phyloP scores from a whole-genome alignment of 768 basidiomycete species.

The Hypsizygus marmoreus region DNA sequence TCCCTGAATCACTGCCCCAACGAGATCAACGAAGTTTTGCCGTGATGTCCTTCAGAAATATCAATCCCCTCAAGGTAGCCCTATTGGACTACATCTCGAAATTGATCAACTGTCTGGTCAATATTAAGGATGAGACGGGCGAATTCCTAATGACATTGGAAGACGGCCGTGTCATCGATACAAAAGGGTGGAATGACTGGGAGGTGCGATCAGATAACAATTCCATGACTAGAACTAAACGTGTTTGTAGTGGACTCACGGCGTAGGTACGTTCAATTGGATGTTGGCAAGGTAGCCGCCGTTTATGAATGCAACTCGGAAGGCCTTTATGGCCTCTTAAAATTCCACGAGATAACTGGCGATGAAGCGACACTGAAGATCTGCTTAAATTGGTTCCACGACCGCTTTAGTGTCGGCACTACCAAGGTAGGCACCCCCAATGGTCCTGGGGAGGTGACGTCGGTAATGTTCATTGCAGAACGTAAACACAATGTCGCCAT shows the following conservation, averaged over 20 bases:
- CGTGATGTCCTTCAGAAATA: slow-evolving; percentile 32
- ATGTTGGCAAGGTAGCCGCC: not conserved
- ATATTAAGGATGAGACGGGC: slow-evolving; percentile 54
- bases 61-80: slow-evolving; percentile 29
- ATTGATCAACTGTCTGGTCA: slow-evolving; percentile 46
- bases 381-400: slow-evolving; percentile 49
- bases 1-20: too few species aligned
- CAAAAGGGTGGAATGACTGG: slow-evolving; percentile 62
- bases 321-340: slow-evolving; percentile 44
- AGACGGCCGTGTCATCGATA: slow-evolving; percentile 56
- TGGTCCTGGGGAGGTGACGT: not conserved
- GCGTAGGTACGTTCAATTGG: slow-evolving; percentile 31
- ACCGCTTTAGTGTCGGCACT: slow-evolving; percentile 49
- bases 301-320: not conserved
- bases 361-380: slow-evolving; percentile 40
- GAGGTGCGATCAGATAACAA: slow-evolving; percentile 30
- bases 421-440: slow-evolving; percentile 37
- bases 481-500: slow-evolving; percentile 58
- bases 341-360: slow-evolving; percentile 42
- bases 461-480: slow-evolving; percentile 33
- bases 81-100: slow-evolving; percentile 32
- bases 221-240: slow-evolving; percentile 1
- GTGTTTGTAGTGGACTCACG: slow-evolving; percentile 42
- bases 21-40: not conserved
- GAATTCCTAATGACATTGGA: slow-evolving; percentile 49